Evolutionary conservation across 805 yeast genomes (phyloP), one percentile per base, ranked within the genome.

Genomic region (Grigorovia yakushimaensis): DNA sequence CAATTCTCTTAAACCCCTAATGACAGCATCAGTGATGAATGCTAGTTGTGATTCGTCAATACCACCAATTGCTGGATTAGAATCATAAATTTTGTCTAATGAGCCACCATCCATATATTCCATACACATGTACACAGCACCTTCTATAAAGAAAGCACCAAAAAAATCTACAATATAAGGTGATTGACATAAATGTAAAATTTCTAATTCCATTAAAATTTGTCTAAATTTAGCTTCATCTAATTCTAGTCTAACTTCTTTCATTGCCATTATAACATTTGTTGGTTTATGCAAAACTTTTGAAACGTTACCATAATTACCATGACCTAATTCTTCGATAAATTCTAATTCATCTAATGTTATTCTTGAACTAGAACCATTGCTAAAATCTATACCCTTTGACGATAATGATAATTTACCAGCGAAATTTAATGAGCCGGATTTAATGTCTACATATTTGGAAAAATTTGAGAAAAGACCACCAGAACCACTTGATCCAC

Each of bases 81-180:
- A 71, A 3, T 80, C 83, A 65, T 88, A 91, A 15, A 89, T 73
- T 60, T 84, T 86, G 66, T 91, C 96, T 49, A 91, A 69, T 0
- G 96, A 87, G 0, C 96, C 96, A 43, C 96, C 97, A 64, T 88
- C 94, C 98, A 91, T 91, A 64, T 81, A 87, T 68, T 91, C 98
- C 77, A 91, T 91, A 68, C 98, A 93, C 87, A 91, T 88, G 68
- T 89, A 93, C 23, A 91, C 98, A 0, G 97, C 96, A 42, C 97
- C 96, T 67, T 93, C 98, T 30, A 88, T 88, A 61, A 91, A 93
- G 61, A 91, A 91, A 1, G 98, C 98, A 40, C 98, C 98, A 61
- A 86, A 93, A 58, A 93, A 93, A 58, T 91, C 97, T 39, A 93
- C 96, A 61, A 93, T 89, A 63, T 79, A 87, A 2, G 93, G 94